Conservation (phyloP, 2,329 filamentous ascomycete genomes). For the Paraconiothyrium sp. region DNA sequence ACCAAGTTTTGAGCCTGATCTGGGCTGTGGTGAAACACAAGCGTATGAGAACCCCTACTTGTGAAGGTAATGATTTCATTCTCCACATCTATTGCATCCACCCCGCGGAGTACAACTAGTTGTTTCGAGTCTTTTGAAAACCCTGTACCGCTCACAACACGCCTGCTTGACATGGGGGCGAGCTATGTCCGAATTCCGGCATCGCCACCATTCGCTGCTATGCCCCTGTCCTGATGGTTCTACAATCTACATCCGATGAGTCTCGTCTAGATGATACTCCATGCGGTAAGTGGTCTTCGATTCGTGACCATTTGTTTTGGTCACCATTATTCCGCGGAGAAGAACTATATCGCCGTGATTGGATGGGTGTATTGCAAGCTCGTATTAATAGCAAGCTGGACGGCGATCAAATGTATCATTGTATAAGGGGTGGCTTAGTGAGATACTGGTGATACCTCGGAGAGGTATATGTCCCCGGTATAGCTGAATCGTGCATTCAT, state of each 20-base stretch:
- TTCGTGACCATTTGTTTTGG: conserved; percentile 1
- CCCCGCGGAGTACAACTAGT: neutral
- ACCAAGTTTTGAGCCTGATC: neutral
- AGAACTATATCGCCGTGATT: neutral
- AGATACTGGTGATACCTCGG: neutral
- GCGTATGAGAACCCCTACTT: neutral
- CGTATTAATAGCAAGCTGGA: neutral
- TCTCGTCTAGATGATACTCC: neutral
- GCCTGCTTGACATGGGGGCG: too few relatives aligned
- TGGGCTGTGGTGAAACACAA: neutral
- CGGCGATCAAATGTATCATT: conserved; percentile 1
- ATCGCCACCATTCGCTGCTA: too few relatives aligned
- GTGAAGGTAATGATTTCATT: neutral
- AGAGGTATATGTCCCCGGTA: neutral
- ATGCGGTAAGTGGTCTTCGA: neutral
- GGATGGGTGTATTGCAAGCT: conserved; percentile 3
- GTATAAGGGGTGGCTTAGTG: neutral
- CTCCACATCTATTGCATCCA: neutral
- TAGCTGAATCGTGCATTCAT: neutral
- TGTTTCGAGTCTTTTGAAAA: neutral
- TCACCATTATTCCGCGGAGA: neutral
- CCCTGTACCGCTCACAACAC: too few relatives aligned
- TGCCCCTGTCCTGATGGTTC: neutral
- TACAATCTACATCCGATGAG: neutral
- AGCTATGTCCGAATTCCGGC: too few relatives aligned